Percentiles rank a stretch among this genome's conserved stretches.
Evolutionary conservation across 352 stramenopile genomes (phyloP).

Genomic region (Blastocystis sp.): DNA sequence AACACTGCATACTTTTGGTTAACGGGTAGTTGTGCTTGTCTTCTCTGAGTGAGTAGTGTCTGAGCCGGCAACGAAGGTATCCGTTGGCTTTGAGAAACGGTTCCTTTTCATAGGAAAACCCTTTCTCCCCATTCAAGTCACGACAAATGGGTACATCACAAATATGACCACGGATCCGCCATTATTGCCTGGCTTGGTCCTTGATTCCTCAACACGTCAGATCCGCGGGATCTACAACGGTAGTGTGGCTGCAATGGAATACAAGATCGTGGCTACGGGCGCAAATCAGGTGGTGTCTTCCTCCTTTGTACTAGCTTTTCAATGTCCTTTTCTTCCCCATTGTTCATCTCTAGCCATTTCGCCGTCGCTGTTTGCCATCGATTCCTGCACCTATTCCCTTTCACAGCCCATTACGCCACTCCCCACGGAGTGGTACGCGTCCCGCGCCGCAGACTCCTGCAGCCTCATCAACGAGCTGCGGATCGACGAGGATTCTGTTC

Average conservation of each 20-base stretch:
- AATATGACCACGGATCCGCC: neutral
- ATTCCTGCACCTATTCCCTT: neutral
- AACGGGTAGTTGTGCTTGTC: neutral
- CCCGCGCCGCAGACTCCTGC: too few species aligned
- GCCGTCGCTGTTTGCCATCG: neutral
- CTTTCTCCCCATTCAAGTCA: conserved; percentile 48
- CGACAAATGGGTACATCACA: conserved; percentile 1
- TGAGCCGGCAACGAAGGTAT: neutral
- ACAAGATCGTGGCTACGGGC: neutral
- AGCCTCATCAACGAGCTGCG: too few species aligned
- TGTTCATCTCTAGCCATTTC: neutral
- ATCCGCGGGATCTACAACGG: conserved; percentile 2
- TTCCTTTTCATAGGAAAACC: neutral
- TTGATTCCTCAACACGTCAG: neutral
- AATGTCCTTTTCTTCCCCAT: neutral
- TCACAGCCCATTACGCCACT: neutral
- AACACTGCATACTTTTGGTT: conserved; percentile 23
- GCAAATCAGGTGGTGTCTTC: neutral
- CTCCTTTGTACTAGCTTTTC: neutral
- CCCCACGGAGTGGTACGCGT: too few species aligned
- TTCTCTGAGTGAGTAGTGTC: conserved; percentile 4
- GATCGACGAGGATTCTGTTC: too few species aligned
- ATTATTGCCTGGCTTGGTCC: neutral
- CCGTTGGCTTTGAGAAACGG: neutral
- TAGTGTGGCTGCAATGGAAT: neutral